phyloP scores from a whole-genome alignment of 2,329 filamentous ascomycete species.

The Colletotrichum sp. region DNA sequence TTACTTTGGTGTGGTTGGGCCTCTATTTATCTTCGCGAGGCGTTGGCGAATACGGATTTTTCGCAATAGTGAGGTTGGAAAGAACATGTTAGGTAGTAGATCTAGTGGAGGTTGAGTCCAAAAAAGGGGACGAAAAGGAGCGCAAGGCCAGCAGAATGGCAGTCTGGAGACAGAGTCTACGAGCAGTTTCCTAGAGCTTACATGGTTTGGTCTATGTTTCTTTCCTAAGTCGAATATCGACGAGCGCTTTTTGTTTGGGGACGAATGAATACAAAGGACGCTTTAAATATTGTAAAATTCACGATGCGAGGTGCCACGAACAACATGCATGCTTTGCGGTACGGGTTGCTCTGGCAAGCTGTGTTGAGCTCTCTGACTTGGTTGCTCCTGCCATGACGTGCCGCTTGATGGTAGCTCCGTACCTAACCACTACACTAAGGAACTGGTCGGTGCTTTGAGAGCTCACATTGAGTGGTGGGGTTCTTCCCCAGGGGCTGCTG shows the following conservation, averaged over 20 bases:
- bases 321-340: background rate
- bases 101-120: background rate
- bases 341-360: background rate
- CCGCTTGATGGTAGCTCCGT: background rate
- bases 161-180: conserved; percentile 15
- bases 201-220: conserved; percentile 16
- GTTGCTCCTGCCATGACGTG: background rate
- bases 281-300: background rate
- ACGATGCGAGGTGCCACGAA: background rate
- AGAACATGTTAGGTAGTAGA: background rate
- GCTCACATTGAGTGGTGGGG: conserved; percentile 10
- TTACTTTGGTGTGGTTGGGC: background rate
- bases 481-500: background rate
- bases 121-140: conserved; percentile 17
- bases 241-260: background rate
- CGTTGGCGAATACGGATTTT: conserved; percentile 20
- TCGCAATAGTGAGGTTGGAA: background rate
- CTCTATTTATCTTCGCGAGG: conserved; percentile 14
- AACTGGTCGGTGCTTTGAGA: conserved; percentile 6
- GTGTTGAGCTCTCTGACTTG: background rate
- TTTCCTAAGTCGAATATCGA: background rate
- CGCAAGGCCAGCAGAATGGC: conserved; percentile 5
- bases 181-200: conserved; percentile 22
- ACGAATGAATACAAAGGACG: background rate
- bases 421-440: background rate